phyloP scores from a whole-genome alignment of 2,329 filamentous ascomycete genomes.

The Penicillium concentricum region DNA sequence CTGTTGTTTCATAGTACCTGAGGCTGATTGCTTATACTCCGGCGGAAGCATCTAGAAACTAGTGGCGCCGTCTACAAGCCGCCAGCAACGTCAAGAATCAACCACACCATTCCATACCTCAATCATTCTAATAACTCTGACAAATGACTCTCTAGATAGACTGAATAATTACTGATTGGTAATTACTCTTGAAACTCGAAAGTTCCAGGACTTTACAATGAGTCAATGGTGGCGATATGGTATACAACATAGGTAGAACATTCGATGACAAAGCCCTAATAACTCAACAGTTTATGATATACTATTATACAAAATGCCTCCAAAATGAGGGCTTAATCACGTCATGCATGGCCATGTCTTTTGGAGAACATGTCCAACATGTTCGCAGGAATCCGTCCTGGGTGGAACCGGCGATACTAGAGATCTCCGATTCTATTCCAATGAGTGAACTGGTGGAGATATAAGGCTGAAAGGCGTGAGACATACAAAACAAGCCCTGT shows the following conservation, averaged over 20 bases:
- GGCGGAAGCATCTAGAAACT: slow-evolving; percentile 20
- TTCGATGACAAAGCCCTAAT: neutral
- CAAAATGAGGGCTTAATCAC: neutral
- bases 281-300: neutral
- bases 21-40: slow-evolving; percentile 5
- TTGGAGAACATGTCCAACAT: neutral
- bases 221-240: neutral
- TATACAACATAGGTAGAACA: neutral
- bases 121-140: neutral
- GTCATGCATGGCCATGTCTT: neutral
- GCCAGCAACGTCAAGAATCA: slow-evolving; percentile 12
- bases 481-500: neutral
- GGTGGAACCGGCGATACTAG: neutral
- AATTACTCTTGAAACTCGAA: neutral
- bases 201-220: neutral
- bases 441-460: neutral
- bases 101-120: neutral
- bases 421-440: neutral
- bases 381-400: neutral
- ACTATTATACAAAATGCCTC: neutral
- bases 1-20: neutral
- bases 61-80: slow-evolving; percentile 12
- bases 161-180: neutral
- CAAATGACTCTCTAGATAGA: neutral
- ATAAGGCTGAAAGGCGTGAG: neutral